These are phyloP conservation scores for Coemansia reversa DNA, from an alignment of 192 early-diverging fungal species.

Conservation along the genomic window DNA sequence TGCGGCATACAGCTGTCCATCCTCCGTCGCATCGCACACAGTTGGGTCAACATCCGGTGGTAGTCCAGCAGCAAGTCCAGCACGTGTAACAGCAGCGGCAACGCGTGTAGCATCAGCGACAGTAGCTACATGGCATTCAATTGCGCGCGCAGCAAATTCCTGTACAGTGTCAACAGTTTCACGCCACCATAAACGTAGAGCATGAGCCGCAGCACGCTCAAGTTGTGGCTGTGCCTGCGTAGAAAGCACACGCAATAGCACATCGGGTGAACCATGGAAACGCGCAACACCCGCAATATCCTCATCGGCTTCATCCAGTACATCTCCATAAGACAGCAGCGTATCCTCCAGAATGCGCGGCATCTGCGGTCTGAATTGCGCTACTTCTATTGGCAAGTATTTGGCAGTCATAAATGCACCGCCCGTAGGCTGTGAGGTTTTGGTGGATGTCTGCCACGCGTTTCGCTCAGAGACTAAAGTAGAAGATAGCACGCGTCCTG, in stretches of 20 bases:
- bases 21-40: conserved; percentile 3
- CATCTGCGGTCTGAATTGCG: conserved; percentile 36
- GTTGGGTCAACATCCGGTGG: conserved; percentile 11
- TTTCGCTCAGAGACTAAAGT: conserved; percentile 8
- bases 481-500: conserved; percentile 34
- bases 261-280: conserved; percentile 7
- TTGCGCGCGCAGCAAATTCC: conserved; percentile 5
- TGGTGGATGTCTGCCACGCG: background rate
- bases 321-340: conserved; percentile 1
- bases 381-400: conserved; percentile 38
- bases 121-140: conserved; percentile 5
- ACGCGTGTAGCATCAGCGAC: conserved; percentile 27
- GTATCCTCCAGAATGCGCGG: conserved; percentile 32
- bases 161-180: conserved; percentile 2
- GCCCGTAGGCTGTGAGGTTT: background rate
- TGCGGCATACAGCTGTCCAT: conserved; percentile 8
- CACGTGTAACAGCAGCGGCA: conserved; percentile 4
- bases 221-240: conserved; percentile 36
- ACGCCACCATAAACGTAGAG: conserved; percentile 36
- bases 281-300: conserved; percentile 16
- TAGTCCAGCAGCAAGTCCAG: conserved; percentile 4
- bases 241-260: conserved; percentile 23
- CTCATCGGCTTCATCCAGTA: conserved; percentile 35
- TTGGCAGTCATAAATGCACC: conserved; percentile 39
- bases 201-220: conserved; percentile 22